Percentiles rank a stretch among this genome's conserved stretches.
Conservation (phyloP, 1,284 basidiomycete species). For the Cryptococcus wingfieldii region DNA sequence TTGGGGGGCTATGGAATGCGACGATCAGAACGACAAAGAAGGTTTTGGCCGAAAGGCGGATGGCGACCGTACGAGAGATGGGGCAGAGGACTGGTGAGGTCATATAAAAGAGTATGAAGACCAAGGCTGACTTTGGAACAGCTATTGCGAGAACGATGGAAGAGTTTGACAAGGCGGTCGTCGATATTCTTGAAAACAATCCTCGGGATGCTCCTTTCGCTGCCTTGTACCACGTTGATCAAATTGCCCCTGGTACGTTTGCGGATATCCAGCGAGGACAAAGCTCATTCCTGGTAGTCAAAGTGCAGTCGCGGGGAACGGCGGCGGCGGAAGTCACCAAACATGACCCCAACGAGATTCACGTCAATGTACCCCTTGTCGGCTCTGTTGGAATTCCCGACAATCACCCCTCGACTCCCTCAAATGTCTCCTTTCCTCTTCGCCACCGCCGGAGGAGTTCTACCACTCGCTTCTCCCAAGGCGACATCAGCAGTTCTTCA, state of each 20-base stretch:
- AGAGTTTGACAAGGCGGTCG: slow-evolving; percentile 38
- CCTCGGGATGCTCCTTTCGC: slow-evolving; percentile 42
- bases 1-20: slow-evolving; percentile 42
- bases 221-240: slow-evolving; percentile 39
- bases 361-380: slow-evolving; percentile 19
- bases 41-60: slow-evolving; percentile 31
- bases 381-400: slow-evolving; percentile 43
- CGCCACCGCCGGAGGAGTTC: slow-evolving; percentile 4
- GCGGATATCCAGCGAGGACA: not conserved
- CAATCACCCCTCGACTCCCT: slow-evolving; percentile 32
- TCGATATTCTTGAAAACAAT: slow-evolving; percentile 33
- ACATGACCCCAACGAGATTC: slow-evolving; percentile 5
- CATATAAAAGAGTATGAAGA: not conserved
- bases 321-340: slow-evolving; percentile 4
- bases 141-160: slow-evolving; percentile 33
- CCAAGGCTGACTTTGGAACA: not conserved
- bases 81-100: slow-evolving; percentile 40
- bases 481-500: slow-evolving; percentile 24
- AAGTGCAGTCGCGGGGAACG: not conserved
- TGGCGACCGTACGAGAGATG: slow-evolving; percentile 35
- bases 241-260: not conserved
- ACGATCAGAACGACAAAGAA: slow-evolving; percentile 39
- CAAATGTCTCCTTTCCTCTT: slow-evolving; percentile 7
- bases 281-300: not conserved
- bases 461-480: slow-evolving; percentile 12